A percentile compares a stretch with the other conserved stretches of the same genome.
These are phyloP conservation scores for Suillus subluteus DNA, from an alignment of 768 basidiomycete species.

Conservation along the genomic window DNA sequence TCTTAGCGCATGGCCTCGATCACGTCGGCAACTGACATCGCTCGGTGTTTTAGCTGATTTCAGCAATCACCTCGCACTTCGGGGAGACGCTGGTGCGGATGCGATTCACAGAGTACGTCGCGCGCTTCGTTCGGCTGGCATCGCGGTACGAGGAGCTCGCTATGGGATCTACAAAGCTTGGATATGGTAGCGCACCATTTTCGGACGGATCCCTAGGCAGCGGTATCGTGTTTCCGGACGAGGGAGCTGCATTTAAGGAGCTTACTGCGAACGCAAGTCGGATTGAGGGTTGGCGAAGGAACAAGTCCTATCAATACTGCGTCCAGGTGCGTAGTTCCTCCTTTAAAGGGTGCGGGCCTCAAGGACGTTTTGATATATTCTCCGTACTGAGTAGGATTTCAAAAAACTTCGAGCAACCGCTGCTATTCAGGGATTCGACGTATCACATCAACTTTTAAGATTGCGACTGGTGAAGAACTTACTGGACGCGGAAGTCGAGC, in stretches of 20 bases:
- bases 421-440: constrained; percentile 80
- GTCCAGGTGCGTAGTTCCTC: constrained; percentile 55
- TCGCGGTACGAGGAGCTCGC: constrained; percentile 90
- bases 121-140: constrained; percentile 86
- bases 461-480: constrained; percentile 76
- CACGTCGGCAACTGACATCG: constrained; percentile 5
- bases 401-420: constrained; percentile 52
- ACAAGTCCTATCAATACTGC: constrained; percentile 76
- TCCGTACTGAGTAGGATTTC: constrained; percentile 61
- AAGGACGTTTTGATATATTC: background rate
- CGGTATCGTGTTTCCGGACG: constrained; percentile 81
- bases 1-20: background rate
- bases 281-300: constrained; percentile 93
- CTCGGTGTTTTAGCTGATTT: constrained; percentile 59
- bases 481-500: constrained; percentile 69
- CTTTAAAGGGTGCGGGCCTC: background rate
- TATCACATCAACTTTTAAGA: constrained; percentile 83
- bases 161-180: constrained; percentile 72
- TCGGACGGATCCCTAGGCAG: constrained; percentile 61
- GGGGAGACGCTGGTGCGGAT: constrained; percentile 88
- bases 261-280: constrained; percentile 76
- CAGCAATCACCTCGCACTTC: constrained; percentile 89
- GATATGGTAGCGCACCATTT: constrained; percentile 65
- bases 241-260: constrained; percentile 66
- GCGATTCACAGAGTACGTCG: constrained; percentile 88